These are phyloP conservation scores for Crithidia sp. DNA, from an alignment of 208 protist genomes.

Conservation along the genomic window DNA sequence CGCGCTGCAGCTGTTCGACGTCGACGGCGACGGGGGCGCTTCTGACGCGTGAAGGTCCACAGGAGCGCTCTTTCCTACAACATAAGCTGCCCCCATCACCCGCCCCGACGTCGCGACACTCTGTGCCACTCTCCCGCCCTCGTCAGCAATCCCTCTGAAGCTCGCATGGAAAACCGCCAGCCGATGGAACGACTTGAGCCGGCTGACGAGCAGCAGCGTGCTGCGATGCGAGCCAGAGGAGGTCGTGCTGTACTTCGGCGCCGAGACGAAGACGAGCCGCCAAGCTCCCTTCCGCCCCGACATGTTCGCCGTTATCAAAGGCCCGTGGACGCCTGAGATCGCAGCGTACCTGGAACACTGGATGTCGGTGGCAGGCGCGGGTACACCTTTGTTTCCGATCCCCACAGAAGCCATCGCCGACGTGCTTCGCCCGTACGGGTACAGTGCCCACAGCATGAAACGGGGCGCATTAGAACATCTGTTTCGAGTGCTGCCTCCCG, in stretches of 20 bases:
- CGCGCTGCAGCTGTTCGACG: neutral
- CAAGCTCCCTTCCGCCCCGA: constrained; percentile 10
- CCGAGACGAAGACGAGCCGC: constrained; percentile 24
- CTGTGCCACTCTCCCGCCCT: too few relatives aligned
- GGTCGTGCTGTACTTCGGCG: constrained; percentile 22
- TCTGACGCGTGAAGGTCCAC: too few relatives aligned
- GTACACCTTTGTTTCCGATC: constrained; percentile 8
- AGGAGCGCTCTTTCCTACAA: neutral
- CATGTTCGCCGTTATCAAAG: constrained; percentile 10
- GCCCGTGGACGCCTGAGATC: neutral
- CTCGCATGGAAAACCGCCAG: constrained; percentile 30
- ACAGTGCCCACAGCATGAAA: constrained; percentile 32
- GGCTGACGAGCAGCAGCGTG: neutral
- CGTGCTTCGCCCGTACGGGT: constrained; percentile 15
- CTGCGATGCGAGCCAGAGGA: neutral
- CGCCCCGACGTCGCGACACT: neutral
- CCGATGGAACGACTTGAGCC: constrained; percentile 19
- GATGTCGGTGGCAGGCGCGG: neutral
- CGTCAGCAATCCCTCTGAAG: neutral
- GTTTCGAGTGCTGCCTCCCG: neutral
- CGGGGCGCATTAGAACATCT: constrained; percentile 15
- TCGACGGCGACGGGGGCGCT: neutral
- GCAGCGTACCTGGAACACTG: neutral
- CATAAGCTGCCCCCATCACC: constrained; percentile 7
- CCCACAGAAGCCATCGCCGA: constrained; percentile 13